Base-by-base conservation (phyloP, 495 filamentous ascomycete species). In the Penicillium bialowiezense region DNA sequence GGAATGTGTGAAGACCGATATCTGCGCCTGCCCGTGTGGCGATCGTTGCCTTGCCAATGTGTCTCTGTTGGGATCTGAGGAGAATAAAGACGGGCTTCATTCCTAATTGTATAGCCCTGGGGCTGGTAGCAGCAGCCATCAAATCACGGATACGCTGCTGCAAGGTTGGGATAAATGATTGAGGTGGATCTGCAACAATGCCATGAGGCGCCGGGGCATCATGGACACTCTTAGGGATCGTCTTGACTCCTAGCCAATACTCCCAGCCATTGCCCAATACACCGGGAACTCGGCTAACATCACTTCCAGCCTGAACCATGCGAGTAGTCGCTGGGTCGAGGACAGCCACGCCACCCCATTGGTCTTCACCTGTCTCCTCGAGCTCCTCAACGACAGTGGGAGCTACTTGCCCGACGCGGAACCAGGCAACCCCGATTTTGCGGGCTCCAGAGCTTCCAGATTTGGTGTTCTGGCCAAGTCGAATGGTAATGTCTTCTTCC, bases 21-120 rank as follows among this genome's bases (percentile, higher is more conserved):
- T 97, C 93, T 0, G 84, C 78, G 59, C 88, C 91, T 3, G 91
- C 89, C n/a, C 79, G 79, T 1, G 72, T 75, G 0, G 90, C 90
- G 7, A 90, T 58, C 4, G 82, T 87, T 14, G 84, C 77, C 64
- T 98, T 98, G 19, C 93, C 93, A 54, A 97, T 95, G 38, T 87
- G 85, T 36, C 95, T 82, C 56, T 98, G 93, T 3, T 88, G 93
- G 3, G 91, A 96, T 3, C 86, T 84, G 7, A 98, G 72, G 1
- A 98, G 75, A 45, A 98, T 87, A 2, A 91, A 88, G 20, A 96
- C 77, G 0, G 93, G 91, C 32, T 91, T 90, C 71, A 97, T 81
- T 20, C 85, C 83, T 3, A 98, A 73, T 60, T 91, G 84, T 36
- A 96, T 80, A 7, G 93, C 93, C 26, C 90, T 80, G 39, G 90